Conservation (phyloP, 2,329 filamentous ascomycete genomes). For the Trichoderma atrobrunneum region DNA sequence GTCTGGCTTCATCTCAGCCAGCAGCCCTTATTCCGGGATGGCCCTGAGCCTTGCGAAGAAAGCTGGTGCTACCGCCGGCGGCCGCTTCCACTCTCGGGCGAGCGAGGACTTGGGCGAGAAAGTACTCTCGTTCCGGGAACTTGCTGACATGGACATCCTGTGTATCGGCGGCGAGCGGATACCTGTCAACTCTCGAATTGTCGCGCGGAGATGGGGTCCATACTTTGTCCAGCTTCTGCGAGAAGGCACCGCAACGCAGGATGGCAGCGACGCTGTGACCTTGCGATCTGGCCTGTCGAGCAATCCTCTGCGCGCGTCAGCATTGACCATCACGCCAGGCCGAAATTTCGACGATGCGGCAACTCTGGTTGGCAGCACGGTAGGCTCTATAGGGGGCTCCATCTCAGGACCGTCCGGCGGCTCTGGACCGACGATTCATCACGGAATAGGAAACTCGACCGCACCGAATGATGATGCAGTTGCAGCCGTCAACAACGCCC, state of each 20-base stretch:
- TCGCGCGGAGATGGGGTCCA: conserved; percentile 87
- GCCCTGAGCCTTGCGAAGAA: conserved; percentile 58
- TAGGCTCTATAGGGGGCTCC: conserved; percentile 40
- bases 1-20: conserved; percentile 82
- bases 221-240: conserved; percentile 91
- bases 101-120: conserved; percentile 84
- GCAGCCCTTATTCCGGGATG: conserved; percentile 61
- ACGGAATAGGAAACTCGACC: conserved; percentile 39
- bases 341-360: conserved; percentile 49
- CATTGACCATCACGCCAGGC: conserved; percentile 76
- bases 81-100: conserved; percentile 70
- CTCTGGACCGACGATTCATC: conserved; percentile 44
- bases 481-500: conserved; percentile 50
- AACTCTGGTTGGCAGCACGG: conserved; percentile 44
- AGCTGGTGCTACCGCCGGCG: conserved; percentile 66
- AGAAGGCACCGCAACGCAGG: conserved; percentile 71
- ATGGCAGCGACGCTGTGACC: conserved; percentile 72
- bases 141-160: conserved; percentile 95
- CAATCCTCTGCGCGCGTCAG: conserved; percentile 69
- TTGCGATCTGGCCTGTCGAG: conserved; percentile 62
- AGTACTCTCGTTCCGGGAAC: conserved; percentile 74
- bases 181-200: conserved; percentile 86
- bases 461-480: conserved; percentile 20
- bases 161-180: conserved; percentile 89
- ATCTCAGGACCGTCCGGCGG: conserved; percentile 41